Conservation (phyloP, 805 yeast genomes). For the Metschnikowia lunata region DNA sequence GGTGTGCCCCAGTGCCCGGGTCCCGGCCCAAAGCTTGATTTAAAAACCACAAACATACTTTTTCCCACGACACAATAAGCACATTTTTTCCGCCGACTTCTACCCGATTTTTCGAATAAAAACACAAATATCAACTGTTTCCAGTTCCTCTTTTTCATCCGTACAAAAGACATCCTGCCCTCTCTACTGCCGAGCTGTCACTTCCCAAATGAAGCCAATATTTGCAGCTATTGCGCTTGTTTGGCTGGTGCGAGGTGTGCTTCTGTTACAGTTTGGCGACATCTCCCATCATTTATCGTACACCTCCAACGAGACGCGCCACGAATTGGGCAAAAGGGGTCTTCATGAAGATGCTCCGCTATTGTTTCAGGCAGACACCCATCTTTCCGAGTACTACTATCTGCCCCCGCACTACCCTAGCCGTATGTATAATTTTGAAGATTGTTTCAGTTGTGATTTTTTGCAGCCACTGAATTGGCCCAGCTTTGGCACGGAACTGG, state of each 20-base stretch:
- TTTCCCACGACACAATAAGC: no score
- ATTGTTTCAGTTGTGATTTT: no score
- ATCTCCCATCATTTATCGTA: conserved; percentile 7
- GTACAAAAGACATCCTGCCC: no score
- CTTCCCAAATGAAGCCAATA: background rate
- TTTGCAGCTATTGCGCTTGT: background rate
- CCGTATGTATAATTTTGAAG: conserved; percentile 24
- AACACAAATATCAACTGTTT: no score
- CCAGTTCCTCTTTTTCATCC: no score
- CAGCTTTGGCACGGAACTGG: no score
- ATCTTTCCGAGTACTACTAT: conserved; percentile 24
- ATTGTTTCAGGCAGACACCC: conserved; percentile 26
- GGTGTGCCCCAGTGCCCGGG: no score
- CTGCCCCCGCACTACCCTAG: conserved; percentile 33
- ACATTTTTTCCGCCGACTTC: no score
- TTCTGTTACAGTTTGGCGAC: conserved; percentile 13
- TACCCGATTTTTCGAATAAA: no score
- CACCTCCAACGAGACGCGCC: conserved; percentile 10
- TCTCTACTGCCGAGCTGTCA: background rate
- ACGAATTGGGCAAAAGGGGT: conserved; percentile 17
- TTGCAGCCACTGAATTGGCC: no score
- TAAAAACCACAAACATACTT: no score
- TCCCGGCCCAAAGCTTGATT: no score
- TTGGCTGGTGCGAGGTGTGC: conserved; percentile 2
- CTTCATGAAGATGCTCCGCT: conserved; percentile 32